A percentile compares a stretch with the other conserved stretches of the same genome.
These are phyloP conservation scores for Kodamaea alishanica DNA, from an alignment of 1,139 yeast species.

Conservation along the genomic window DNA sequence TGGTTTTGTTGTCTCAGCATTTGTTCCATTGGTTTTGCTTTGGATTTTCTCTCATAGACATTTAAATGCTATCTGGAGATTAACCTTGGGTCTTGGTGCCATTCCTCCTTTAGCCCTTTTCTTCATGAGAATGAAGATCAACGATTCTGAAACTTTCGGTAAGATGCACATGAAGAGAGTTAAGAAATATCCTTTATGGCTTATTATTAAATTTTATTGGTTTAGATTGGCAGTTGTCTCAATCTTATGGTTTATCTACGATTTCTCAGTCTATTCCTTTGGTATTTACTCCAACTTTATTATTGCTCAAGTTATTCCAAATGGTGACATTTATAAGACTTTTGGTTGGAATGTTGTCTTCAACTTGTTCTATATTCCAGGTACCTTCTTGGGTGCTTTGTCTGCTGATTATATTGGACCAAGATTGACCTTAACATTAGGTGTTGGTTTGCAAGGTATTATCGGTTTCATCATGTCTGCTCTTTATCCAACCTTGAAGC, in stretches of 20 bases:
- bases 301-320: conserved; percentile 56
- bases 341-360: conserved; percentile 94
- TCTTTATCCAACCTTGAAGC: conserved; percentile 49
- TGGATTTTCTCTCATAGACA: conserved; percentile 76
- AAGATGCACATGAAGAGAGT: conserved; percentile 67
- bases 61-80: conserved; percentile 84
- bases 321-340: conserved; percentile 60
- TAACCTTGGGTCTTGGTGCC: conserved; percentile 88
- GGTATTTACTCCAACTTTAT: conserved; percentile 81
- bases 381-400: conserved; percentile 79
- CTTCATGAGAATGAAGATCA: conserved; percentile 69
- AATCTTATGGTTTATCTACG: conserved; percentile 86
- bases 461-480: conserved; percentile 89
- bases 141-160: conserved; percentile 66
- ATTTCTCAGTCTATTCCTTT: conserved; percentile 82
- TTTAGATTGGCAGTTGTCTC: conserved; percentile 70
- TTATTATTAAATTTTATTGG: conserved; percentile 79
- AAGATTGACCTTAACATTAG: conserved; percentile 68
- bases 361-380: conserved; percentile 85
- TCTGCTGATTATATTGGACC: conserved; percentile 89
- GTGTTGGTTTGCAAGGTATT: conserved; percentile 69
- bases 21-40: conserved; percentile 82
- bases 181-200: conserved; percentile 58
- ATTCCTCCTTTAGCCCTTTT: conserved; percentile 80
- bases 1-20: conserved; percentile 81